These are phyloP conservation scores for Rauvolfia tetraphylla DNA, from an alignment of 257 asterid genomes.

Conservation along the genomic window DNA sequence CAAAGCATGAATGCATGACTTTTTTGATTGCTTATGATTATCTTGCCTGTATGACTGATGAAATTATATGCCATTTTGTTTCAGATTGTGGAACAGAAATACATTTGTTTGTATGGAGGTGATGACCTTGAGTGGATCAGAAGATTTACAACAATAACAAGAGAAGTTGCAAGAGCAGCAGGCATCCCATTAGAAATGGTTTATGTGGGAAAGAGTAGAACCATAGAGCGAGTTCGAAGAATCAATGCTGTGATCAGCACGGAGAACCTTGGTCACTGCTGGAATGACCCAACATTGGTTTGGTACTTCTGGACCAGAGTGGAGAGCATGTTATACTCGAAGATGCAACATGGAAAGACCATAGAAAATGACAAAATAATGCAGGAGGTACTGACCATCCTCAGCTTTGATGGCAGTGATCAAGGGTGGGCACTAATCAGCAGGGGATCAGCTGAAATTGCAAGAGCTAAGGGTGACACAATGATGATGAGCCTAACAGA, in stretches of 20 bases:
- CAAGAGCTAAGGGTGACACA: slow-evolving; percentile 52
- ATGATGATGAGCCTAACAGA: slow-evolving; percentile 37
- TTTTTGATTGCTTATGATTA: background rate
- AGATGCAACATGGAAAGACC: slow-evolving; percentile 46
- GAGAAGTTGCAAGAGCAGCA: slow-evolving; percentile 31
- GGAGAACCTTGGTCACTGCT: slow-evolving; percentile 39
- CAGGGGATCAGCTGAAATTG: slow-evolving; percentile 49
- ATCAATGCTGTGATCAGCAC: slow-evolving; percentile 27
- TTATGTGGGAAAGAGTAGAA: slow-evolving; percentile 53
- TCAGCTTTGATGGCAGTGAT: slow-evolving; percentile 52
- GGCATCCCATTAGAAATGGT: slow-evolving; percentile 51
- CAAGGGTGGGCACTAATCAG: slow-evolving; percentile 78
- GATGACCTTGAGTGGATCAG: slow-evolving; percentile 63
- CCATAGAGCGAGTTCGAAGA: slow-evolving; percentile 36
- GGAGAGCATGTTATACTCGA: slow-evolving; percentile 81
- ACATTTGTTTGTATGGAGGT: slow-evolving; percentile 77
- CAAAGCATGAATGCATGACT: background rate
- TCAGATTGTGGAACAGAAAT: slow-evolving; percentile 46
- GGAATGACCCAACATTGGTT: slow-evolving; percentile 39
- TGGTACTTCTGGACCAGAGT: slow-evolving; percentile 81
- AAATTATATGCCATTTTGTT: background rate
- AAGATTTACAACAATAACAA: slow-evolving; percentile 34
- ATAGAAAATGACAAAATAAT: slow-evolving; percentile 44
- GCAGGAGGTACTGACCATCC: slow-evolving; percentile 57
- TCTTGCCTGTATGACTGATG: background rate